Conservation (phyloP, 805 yeast genomes). For the Kurtzmaniella cleridarum region DNA sequence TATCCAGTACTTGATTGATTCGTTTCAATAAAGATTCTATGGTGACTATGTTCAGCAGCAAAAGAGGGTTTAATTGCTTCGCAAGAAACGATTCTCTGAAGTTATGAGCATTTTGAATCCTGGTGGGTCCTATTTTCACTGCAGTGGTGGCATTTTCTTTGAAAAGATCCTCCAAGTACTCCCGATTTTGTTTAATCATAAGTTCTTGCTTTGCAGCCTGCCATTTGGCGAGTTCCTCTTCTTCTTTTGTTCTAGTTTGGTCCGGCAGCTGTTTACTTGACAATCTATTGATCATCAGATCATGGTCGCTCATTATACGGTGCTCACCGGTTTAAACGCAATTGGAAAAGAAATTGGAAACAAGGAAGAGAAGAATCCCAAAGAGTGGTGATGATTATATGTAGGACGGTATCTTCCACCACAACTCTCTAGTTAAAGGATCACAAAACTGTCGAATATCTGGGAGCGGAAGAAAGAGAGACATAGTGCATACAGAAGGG, state of each 20-base stretch:
- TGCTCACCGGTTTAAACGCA: not conserved
- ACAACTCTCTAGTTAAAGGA: no score
- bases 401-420: no score
- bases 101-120: constrained; percentile 42
- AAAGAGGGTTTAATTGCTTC: constrained; percentile 44
- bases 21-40: constrained; percentile 33
- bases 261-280: constrained; percentile 9
- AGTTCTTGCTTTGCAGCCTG: constrained; percentile 24
- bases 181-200: constrained; percentile 26
- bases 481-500: no score
- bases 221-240: constrained; percentile 22
- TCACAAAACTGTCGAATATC: no score
- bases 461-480: no score
- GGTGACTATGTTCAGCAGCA: constrained; percentile 31
- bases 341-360: not conserved
- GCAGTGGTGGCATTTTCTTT: constrained; percentile 32
- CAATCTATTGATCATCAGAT: constrained; percentile 28
- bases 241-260: constrained; percentile 12
- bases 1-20: constrained; percentile 40
- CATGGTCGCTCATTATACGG: constrained; percentile 8
- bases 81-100: constrained; percentile 43
- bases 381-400: not conserved
- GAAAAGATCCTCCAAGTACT: constrained; percentile 30
- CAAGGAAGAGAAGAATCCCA: not conserved
- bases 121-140: constrained; percentile 38